These are phyloP conservation scores for Tricholoma matsutake DNA, from an alignment of 768 basidiomycete species.

Conservation along the genomic window DNA sequence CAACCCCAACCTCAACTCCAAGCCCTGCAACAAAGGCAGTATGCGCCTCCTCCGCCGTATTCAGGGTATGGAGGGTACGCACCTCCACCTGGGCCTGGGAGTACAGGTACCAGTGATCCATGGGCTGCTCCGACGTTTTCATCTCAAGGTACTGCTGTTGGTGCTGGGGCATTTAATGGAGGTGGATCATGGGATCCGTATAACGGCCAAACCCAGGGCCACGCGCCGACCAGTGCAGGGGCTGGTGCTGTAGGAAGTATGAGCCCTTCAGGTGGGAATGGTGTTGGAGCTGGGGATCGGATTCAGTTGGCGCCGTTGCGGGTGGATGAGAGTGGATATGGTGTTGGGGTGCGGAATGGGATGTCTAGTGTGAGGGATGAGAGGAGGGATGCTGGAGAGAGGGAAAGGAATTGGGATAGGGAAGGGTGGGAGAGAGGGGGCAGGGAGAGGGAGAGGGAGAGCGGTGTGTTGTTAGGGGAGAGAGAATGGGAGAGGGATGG, in stretches of 20 bases:
- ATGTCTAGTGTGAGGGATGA: conserved; percentile 9
- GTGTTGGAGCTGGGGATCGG: conserved; percentile 29
- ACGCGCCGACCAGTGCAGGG: neutral
- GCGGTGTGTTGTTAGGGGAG: conserved; percentile 6
- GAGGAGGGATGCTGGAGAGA: conserved; percentile 10
- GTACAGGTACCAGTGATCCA: conserved; percentile 7
- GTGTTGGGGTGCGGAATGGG: conserved; percentile 12
- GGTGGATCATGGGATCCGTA: conserved; percentile 7
- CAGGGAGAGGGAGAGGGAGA: conserved; percentile 14
- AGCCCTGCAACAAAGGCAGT: conserved; percentile 10
- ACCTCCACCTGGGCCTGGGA: conserved; percentile 1
- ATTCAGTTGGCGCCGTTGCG: conserved; percentile 59
- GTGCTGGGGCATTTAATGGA: neutral
- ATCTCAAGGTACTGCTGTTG: neutral
- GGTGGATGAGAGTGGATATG: conserved; percentile 20
- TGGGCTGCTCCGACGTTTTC: conserved; percentile 9
- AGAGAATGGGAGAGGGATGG: conserved; percentile 18
- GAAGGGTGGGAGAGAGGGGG: conserved; percentile 20
- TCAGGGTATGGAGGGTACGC: conserved; percentile 2
- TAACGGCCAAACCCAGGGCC: neutral
- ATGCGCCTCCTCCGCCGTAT: conserved; percentile 13
- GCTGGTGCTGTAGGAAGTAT: neutral
- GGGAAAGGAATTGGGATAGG: conserved; percentile 8
- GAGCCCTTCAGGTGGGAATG: conserved; percentile 7
- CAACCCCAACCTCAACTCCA: conserved; percentile 17